A percentile compares a stretch with the other conserved stretches of the same genome.
phyloP scores from a whole-genome alignment of 805 yeast genomes.

The Suhomyces faveliae region DNA sequence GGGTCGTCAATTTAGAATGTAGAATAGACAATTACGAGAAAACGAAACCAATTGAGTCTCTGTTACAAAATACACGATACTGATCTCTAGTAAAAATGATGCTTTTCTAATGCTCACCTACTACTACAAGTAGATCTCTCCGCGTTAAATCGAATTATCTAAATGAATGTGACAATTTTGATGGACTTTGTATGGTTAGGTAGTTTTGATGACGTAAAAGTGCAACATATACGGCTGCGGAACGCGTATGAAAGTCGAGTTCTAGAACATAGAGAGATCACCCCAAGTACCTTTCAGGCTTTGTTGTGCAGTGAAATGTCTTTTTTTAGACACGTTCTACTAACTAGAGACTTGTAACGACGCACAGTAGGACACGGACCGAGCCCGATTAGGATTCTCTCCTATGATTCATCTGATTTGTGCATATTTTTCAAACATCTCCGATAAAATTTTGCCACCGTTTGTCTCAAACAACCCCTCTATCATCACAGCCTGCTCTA shows the following conservation, averaged over 20 bases:
- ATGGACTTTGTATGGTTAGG: neutral
- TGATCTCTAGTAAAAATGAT: too few species aligned
- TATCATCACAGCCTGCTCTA: neutral
- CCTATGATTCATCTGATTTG: neutral
- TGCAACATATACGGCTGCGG: neutral
- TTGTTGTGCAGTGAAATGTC: neutral
- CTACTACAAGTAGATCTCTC: too few species aligned
- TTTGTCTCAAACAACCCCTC: neutral
- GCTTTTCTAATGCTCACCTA: too few species aligned
- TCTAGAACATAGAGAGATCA: neutral
- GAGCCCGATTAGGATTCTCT: neutral
- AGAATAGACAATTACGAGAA: too few species aligned
- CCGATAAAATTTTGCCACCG: neutral
- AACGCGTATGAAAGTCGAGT: neutral
- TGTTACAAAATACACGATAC: too few species aligned
- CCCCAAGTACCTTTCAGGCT: neutral
- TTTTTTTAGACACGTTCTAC: neutral
- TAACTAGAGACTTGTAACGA: neutral
- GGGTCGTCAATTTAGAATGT: too few species aligned
- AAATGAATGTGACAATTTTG: too few species aligned
- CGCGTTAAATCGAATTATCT: too few species aligned
- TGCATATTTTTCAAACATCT: neutral
- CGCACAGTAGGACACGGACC: neutral
- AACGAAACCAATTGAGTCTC: too few species aligned
- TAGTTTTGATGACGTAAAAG: neutral